These are phyloP conservation scores for Prillingera fragicola DNA, from an alignment of 1,284 basidiomycete species.

Conservation along the genomic window DNA sequence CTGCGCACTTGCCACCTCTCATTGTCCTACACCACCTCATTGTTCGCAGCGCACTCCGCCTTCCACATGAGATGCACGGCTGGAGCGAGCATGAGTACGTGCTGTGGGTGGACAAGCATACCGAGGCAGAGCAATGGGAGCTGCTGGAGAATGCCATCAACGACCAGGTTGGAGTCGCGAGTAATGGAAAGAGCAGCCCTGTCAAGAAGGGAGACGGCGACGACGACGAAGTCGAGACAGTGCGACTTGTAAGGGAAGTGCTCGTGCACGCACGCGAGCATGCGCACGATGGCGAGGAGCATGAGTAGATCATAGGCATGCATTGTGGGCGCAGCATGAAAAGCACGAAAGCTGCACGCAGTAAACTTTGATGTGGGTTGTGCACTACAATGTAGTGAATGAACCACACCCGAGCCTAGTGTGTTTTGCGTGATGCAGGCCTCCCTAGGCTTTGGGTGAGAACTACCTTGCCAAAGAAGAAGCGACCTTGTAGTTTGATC, in stretches of 20 bases:
- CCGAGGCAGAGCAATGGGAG: slow-evolving; percentile 31
- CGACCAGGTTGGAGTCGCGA: slow-evolving; percentile 26
- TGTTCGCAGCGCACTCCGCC: slow-evolving; percentile 74
- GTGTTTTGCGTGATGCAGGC: too few species aligned
- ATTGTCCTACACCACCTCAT: slow-evolving; percentile 86
- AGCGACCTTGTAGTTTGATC: too few species aligned
- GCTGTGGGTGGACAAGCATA: slow-evolving; percentile 44
- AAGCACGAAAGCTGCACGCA: too few species aligned
- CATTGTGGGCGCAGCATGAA: too few species aligned
- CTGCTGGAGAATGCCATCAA: slow-evolving; percentile 42
- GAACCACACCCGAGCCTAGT: too few species aligned
- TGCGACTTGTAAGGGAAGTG: slow-evolving; percentile 8
- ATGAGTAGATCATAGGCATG: too few species aligned
- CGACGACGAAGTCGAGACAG: slow-evolving; percentile 11
- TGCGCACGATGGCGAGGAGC: too few species aligned
- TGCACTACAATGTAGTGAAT: too few species aligned
- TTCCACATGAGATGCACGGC: slow-evolving; percentile 79
- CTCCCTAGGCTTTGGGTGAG: too few species aligned
- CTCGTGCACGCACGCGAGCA: slow-evolving; percentile 14
- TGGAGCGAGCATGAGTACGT: slow-evolving; percentile 87
- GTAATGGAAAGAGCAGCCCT: neutral
- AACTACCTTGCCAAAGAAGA: too few species aligned
- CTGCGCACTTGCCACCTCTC: slow-evolving; percentile 65
- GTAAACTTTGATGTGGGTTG: too few species aligned
- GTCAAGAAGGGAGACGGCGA: slow-evolving; percentile 1